These are phyloP conservation scores for Gamarada debralockiae DNA, from an alignment of 495 filamentous ascomycete species.

Conservation along the genomic window DNA sequence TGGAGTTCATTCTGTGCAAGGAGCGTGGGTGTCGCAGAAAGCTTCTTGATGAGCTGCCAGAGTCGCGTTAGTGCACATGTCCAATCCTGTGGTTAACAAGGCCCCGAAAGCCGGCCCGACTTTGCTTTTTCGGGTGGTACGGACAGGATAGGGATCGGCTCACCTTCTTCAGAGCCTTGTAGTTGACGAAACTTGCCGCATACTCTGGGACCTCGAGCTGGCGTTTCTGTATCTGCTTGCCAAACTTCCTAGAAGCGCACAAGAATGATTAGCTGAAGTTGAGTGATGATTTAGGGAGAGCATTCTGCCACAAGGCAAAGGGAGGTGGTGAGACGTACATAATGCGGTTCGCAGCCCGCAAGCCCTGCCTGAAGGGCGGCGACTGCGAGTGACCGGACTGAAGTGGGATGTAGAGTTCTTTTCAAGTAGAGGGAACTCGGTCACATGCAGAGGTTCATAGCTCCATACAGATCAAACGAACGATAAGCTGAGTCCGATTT, in stretches of 20 bases:
- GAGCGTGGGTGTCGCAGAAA: conserved; percentile 84
- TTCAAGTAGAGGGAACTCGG: conserved; percentile 13
- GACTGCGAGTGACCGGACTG: conserved; percentile 13
- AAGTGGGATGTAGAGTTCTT: conserved; percentile 11
- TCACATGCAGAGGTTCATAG: conserved; percentile 24
- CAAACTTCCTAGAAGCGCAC: conserved; percentile 78
- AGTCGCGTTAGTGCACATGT: conserved; percentile 20
- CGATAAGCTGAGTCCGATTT: background rate
- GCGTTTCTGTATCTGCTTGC: conserved; percentile 97
- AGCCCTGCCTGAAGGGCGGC: conserved; percentile 25
- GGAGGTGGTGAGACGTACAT: conserved; percentile 21
- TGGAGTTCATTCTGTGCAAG: conserved; percentile 64
- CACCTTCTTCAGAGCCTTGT: conserved; percentile 98
- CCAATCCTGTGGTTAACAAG: conserved; percentile 14
- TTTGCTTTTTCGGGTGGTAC: conserved; percentile 14
- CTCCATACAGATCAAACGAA: conserved; percentile 1
- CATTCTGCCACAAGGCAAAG: background rate
- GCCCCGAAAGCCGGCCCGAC: background rate
- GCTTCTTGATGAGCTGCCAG: conserved; percentile 90
- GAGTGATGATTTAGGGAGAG: background rate
- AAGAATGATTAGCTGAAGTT: conserved; percentile 11
- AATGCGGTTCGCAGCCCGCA: conserved; percentile 25
- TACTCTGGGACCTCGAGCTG: conserved; percentile 99
- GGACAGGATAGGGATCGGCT: conserved; percentile 8
- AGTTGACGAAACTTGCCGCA: conserved; percentile 98